Percentiles rank a stretch among this genome's conserved stretches.
Evolutionary conservation across 495 filamentous ascomycete genomes (phyloP).

Genomic region (Penicillium subrubescens): DNA sequence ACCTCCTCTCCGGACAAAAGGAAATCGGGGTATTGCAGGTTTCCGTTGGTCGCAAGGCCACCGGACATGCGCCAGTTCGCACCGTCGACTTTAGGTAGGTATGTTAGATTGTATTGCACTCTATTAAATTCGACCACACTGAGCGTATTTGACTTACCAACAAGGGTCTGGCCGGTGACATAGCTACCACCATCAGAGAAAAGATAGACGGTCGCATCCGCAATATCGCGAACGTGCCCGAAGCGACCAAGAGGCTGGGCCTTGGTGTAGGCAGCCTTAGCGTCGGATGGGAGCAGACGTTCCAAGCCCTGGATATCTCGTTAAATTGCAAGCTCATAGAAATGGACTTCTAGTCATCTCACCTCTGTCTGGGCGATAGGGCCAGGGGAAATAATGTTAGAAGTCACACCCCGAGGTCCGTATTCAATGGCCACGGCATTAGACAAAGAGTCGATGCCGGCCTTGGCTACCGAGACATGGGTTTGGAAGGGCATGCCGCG

Average conservation of each 20-base stretch:
- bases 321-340: not conserved
- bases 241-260: conserved; percentile 69
- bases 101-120: not conserved
- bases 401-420: conserved; percentile 84
- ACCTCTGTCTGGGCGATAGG: conserved; percentile 70
- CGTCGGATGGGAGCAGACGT: conserved; percentile 43
- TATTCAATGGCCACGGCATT: conserved; percentile 78
- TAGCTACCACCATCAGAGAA: conserved; percentile 84
- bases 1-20: conserved; percentile 58
- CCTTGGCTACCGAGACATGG: conserved; percentile 88
- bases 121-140: no score
- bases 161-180: conserved; percentile 74
- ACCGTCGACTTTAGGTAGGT: conserved; percentile 40
- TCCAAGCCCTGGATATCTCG: conserved; percentile 38
- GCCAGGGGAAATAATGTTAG: conserved; percentile 83
- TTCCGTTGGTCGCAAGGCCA: conserved; percentile 45
- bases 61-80: conserved; percentile 48
- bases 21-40: conserved; percentile 62
- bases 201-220: conserved; percentile 87
- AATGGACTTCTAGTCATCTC: not conserved
- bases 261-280: conserved; percentile 32
- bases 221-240: conserved; percentile 85
- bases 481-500: conserved; percentile 78
- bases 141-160: conserved; percentile 47
- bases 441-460: conserved; percentile 82